Evolutionary conservation across 768 basidiomycete species (phyloP).

Genomic region (Termitomyces sp.): DNA sequence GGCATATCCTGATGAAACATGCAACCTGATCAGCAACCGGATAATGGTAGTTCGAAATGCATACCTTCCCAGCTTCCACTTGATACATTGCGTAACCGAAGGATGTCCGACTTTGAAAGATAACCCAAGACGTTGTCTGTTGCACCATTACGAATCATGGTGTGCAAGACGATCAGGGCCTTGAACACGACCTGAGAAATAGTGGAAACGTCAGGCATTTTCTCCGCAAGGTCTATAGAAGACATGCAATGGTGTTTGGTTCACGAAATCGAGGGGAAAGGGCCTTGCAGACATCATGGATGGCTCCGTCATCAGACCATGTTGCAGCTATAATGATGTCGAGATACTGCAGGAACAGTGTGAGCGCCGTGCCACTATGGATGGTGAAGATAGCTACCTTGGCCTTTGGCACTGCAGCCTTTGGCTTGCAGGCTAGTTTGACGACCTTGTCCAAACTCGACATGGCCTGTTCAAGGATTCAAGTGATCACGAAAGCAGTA

Average conservation of each 20-base stretch:
- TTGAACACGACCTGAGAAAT: conserved; percentile 91
- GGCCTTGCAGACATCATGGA: conserved; percentile 91
- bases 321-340: conserved; percentile 96
- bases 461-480: conserved; percentile 38
- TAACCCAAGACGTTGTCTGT: conserved; percentile 90
- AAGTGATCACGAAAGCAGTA: conserved; percentile 18
- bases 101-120: conserved; percentile 77
- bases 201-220: conserved; percentile 4
- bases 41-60: conserved; percentile 14
- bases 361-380: conserved; percentile 5
- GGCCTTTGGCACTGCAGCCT: conserved; percentile 91
- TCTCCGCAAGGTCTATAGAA: neutral
- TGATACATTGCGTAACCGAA: conserved; percentile 80
- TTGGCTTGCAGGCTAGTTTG: conserved; percentile 96
- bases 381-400: conserved; percentile 55
- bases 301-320: conserved; percentile 92
- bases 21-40: neutral
- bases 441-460: conserved; percentile 90
- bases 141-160: conserved; percentile 94
- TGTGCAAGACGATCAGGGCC: conserved; percentile 91
- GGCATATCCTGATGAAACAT: conserved; percentile 61
- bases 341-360: conserved; percentile 64
- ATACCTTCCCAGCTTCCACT: conserved; percentile 86
- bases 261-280: conserved; percentile 84
- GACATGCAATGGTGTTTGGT: conserved; percentile 83